Conservation (phyloP, 1,139 yeast species). For the Hyphopichia khmerensis region DNA sequence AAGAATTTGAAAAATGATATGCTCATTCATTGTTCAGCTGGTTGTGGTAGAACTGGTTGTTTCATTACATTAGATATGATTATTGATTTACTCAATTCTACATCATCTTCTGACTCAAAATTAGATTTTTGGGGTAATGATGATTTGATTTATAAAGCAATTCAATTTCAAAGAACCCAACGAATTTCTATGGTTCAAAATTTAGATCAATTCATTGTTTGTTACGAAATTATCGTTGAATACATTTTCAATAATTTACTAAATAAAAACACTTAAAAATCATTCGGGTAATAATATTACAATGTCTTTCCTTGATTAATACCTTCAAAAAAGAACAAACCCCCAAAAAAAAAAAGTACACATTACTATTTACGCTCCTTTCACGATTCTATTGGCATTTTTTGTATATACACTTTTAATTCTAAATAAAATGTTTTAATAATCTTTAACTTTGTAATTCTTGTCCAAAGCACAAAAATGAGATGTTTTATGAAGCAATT, state of each 20-base stretch:
- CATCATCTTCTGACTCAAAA: constrained; percentile 6
- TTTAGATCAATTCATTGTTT: constrained; percentile 42
- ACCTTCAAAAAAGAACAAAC: no score
- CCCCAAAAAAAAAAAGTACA: no score
- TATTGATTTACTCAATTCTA: constrained; percentile 15
- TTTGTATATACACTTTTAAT: no score
- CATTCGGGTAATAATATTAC: background rate
- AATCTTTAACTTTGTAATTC: no score
- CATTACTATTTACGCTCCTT: no score
- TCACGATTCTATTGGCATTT: no score
- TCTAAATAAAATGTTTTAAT: no score
- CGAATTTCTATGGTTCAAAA: constrained; percentile 49
- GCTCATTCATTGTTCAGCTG: constrained; percentile 74
- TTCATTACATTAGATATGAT: constrained; percentile 54
- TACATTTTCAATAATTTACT: constrained; percentile 18
- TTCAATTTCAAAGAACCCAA: constrained; percentile 43
- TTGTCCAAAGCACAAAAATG: no score
- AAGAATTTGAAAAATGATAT: constrained; percentile 20
- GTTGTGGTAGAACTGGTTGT: constrained; percentile 83
- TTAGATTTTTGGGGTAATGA: constrained; percentile 21
- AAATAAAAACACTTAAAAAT: background rate
- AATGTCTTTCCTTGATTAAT: background rate
- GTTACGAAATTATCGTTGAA: constrained; percentile 39
- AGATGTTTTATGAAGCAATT: background rate
- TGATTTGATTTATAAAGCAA: constrained; percentile 53